A percentile compares a stretch with the other conserved stretches of the same genome.
Conservation (phyloP, 2,329 filamentous ascomycete genomes). For the Cadophora gregata region DNA sequence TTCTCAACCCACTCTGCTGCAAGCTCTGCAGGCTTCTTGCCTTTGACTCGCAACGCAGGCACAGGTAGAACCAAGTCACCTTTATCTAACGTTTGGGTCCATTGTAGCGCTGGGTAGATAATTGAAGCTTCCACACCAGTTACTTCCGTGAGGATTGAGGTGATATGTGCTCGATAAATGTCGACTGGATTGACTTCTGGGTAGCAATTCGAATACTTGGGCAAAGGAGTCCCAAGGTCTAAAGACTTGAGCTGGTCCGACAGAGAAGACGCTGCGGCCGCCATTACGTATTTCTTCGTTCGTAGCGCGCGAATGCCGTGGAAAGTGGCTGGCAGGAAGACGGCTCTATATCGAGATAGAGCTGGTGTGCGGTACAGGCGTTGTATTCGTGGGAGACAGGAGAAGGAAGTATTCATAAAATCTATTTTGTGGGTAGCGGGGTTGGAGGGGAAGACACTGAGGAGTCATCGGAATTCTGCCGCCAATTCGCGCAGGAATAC, state of each 20-base stretch:
- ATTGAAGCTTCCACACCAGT: slow-evolving; percentile 73
- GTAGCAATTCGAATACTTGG: slow-evolving; percentile 60
- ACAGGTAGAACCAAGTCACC: slow-evolving; percentile 81
- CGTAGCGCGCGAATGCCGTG: slow-evolving; percentile 29
- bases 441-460: slow-evolving; percentile 17
- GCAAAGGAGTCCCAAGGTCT: slow-evolving; percentile 36
- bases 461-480: slow-evolving; percentile 6
- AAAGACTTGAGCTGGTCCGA: slow-evolving; percentile 41
- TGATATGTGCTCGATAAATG: slow-evolving; percentile 79
- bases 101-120: slow-evolving; percentile 77
- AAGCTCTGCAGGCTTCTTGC: slow-evolving; percentile 67
- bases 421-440: slow-evolving; percentile 20
- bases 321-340: slow-evolving; percentile 22
- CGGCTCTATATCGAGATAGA: slow-evolving; percentile 20
- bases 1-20: slow-evolving; percentile 66
- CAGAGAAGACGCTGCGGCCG: slow-evolving; percentile 33
- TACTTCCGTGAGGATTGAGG: slow-evolving; percentile 68
- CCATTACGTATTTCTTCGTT: slow-evolving; percentile 35
- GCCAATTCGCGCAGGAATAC: background rate
- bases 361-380: slow-evolving; percentile 21
- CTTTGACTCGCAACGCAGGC: slow-evolving; percentile 80
- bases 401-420: slow-evolving; percentile 38
- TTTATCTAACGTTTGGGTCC: slow-evolving; percentile 81
- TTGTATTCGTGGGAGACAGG: slow-evolving; percentile 32
- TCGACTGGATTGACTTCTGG: slow-evolving; percentile 78